Base-by-base conservation (phyloP, 352 stramenopile genomes). In the Aphanomyces stellatus region DNA sequence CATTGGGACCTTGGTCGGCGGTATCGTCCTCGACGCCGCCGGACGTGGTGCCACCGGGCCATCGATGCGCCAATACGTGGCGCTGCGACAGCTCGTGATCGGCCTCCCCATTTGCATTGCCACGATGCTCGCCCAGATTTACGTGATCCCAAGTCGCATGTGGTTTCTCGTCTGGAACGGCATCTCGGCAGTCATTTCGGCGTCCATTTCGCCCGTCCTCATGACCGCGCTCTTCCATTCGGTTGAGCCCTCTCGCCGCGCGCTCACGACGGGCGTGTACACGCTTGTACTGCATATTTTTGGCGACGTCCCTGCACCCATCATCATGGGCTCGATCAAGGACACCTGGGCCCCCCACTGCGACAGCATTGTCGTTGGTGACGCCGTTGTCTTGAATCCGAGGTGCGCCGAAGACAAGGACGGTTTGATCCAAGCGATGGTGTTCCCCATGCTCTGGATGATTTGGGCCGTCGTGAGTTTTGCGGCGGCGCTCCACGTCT, bases 221-320 rank as follows among this genome's bases (percentile, higher is more conserved):
- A 77, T 97, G 49, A 77, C 91, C 1, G n/a, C n/a, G n/a, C n/a
- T n/a, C n/a, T n/a, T n/a, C n/a, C n/a, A n/a, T n/a, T n/a, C n/a
- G n/a, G 96, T 98, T 55, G 83, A 92, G 10, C 78, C 82, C 66
- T 87, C 78, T 22, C 82, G 91, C 48, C 85, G 92, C 31, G 78
- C 91, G 0, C 95, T 98, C 77, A 88, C 89, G 25, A 81, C 97
- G 53, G 92, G 88, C 0, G 81, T 96, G 34, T 96, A 95, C 74
- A 96, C 85, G 46, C 72, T 98, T 7, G 69, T 96, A 33, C 95
- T 97, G 57, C 95, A 98, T 76, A 75, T 85, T 10, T 74, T 98
- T 11, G 95, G 95, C 6, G 95, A 99, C 74, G 95, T 99, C 13
- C 94, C 95, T 25, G 91, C 88, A 17, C 95, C 95, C 2, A 89